Conservation (phyloP, 2,329 filamentous ascomycete species). For the Pseudogymnoascus sp. region DNA sequence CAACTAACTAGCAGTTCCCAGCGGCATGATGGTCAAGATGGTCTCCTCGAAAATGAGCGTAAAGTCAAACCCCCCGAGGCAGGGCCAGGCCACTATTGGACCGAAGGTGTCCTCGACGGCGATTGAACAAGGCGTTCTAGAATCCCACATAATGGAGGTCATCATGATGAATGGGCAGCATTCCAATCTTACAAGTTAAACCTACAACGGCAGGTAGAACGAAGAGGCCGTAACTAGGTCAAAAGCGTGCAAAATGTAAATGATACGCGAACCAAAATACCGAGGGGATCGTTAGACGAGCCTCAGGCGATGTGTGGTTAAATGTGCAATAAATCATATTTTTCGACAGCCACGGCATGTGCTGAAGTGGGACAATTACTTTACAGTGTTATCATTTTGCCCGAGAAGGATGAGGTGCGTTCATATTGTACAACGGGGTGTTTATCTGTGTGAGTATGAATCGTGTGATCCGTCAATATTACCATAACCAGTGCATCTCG, state of each 20-base stretch:
- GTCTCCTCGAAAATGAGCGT: conserved; percentile 27
- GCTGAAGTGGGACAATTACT: background rate
- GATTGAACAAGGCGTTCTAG: background rate
- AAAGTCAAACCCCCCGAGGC: conserved; percentile 22
- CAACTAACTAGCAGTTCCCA: background rate
- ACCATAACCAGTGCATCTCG: background rate
- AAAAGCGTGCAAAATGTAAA: background rate
- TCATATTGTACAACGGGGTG: background rate
- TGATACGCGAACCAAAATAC: background rate
- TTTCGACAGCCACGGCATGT: background rate
- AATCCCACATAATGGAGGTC: background rate
- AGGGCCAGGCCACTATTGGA: conserved; percentile 10
- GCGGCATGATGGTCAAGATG: conserved; percentile 15
- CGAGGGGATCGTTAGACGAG: background rate
- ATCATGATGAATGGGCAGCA: background rate
- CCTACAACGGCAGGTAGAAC: background rate
- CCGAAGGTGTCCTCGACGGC: conserved; percentile 15
- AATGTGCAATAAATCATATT: conserved; percentile 3
- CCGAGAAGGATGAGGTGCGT: background rate
- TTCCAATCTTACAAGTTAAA: background rate
- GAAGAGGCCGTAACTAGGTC: background rate
- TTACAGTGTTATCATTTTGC: background rate
- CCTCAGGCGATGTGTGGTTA: background rate
- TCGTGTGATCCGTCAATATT: conserved; percentile 1
- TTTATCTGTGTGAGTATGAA: background rate